Percentiles rank a stretch among this genome's conserved stretches.
phyloP scores from a whole-genome alignment of 169 alveolate species.

The Neospora caninum region DNA sequence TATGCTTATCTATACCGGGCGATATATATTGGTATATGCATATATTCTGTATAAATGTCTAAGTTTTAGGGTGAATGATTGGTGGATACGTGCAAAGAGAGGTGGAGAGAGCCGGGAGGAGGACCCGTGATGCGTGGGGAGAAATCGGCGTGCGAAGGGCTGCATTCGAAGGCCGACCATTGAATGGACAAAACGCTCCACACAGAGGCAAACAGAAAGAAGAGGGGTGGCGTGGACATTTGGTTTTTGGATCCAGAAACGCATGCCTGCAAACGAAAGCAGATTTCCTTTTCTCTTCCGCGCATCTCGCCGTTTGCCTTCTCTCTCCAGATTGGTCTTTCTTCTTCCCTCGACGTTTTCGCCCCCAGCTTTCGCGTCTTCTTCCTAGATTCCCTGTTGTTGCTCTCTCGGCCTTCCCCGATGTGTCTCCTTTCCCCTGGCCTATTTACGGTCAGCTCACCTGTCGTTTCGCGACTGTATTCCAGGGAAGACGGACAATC shows the following conservation, averaged over 20 bases:
- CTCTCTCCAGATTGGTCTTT: neutral
- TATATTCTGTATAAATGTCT: neutral
- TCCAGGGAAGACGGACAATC: conserved; percentile 14
- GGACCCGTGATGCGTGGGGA: too few relatives aligned
- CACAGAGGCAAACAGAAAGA: too few relatives aligned
- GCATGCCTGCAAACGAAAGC: too few relatives aligned
- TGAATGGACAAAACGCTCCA: too few relatives aligned
- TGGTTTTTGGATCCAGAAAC: too few relatives aligned
- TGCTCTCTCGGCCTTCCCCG: neutral
- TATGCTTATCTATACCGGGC: neutral
- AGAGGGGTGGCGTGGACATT: too few relatives aligned
- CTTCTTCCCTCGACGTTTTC: neutral
- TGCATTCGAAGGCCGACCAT: too few relatives aligned
- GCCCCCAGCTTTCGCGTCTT: neutral
- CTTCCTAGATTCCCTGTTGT: neutral
- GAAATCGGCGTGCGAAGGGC: too few relatives aligned
- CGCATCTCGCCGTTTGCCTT: neutral
- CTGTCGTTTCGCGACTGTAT: neutral
- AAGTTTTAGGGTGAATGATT: too few relatives aligned
- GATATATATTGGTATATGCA: neutral
- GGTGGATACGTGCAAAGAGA: too few relatives aligned
- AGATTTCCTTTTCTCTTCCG: too few relatives aligned
- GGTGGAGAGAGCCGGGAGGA: too few relatives aligned
- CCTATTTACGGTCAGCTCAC: neutral
- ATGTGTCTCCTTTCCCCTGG: neutral